A percentile compares a stretch with the other conserved stretches of the same genome.
Conservation (phyloP, 768 basidiomycete species). For the Hericium coralloides region DNA sequence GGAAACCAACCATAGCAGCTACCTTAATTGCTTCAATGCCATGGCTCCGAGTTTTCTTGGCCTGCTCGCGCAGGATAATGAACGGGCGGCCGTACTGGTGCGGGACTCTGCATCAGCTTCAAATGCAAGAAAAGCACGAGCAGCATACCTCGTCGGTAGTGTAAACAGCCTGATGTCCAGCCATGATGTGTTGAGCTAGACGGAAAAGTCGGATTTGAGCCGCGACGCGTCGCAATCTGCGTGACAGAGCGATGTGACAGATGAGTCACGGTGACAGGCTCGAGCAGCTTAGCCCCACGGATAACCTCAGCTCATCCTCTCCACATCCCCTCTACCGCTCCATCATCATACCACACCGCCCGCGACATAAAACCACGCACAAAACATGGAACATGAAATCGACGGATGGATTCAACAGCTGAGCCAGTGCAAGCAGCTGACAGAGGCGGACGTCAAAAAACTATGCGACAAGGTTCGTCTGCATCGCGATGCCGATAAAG, state of each 20-base stretch:
- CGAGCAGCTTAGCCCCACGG: too few relatives aligned
- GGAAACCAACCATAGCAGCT: slow-evolving; percentile 9
- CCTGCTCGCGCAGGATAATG: slow-evolving; percentile 93
- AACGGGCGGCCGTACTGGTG: slow-evolving; percentile 89
- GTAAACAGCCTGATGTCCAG: slow-evolving; percentile 62
- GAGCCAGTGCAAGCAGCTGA: slow-evolving; percentile 93
- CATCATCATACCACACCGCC: slow-evolving; percentile 6
- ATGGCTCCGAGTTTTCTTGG: slow-evolving; percentile 84
- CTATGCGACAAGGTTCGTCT: slow-evolving; percentile 93
- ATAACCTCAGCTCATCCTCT: not conserved
- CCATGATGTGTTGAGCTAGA: slow-evolving; percentile 15
- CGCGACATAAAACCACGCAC: not conserved
- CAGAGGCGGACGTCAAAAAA: slow-evolving; percentile 92
- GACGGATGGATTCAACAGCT: slow-evolving; percentile 97
- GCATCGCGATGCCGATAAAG: slow-evolving; percentile 21
- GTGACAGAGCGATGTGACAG: slow-evolving; percentile 4
- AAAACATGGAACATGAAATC: slow-evolving; percentile 59
- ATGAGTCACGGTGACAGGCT: slow-evolving; percentile 1
- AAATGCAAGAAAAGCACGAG: not conserved
- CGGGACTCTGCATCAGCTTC: slow-evolving; percentile 10
- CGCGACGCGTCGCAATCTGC: not conserved
- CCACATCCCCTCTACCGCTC: not conserved
- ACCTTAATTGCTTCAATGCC: slow-evolving; percentile 96
- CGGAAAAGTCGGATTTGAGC: not conserved
- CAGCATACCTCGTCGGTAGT: slow-evolving; percentile 71